These are phyloP conservation scores for Ulota crispa DNA, from an alignment of 225 moss, liverwort and hornwort genomes.

Conservation along the genomic window DNA sequence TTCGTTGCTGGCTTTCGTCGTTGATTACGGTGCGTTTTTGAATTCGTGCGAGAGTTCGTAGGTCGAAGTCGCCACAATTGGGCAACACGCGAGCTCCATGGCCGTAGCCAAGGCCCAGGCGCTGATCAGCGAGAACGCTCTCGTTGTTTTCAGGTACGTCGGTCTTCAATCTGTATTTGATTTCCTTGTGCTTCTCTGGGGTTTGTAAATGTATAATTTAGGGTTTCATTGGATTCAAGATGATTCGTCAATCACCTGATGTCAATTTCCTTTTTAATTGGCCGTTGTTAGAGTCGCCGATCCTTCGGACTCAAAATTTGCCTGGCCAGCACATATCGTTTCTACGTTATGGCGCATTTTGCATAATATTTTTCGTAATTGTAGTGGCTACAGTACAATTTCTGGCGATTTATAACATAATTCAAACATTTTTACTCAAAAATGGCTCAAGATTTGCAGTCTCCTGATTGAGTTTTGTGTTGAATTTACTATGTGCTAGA, in stretches of 20 bases:
- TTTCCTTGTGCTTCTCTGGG: background rate
- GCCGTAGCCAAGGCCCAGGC: conserved; percentile 42
- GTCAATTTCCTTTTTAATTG: background rate
- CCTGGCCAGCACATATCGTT: background rate
- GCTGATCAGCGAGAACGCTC: conserved; percentile 46
- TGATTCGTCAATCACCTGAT: background rate
- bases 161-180: background rate
- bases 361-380: background rate
- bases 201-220: background rate
- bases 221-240: background rate
- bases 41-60: background rate
- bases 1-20: background rate
- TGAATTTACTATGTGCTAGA: background rate
- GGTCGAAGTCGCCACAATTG: conserved; percentile 12
- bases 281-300: background rate
- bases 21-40: background rate
- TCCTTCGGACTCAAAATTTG: background rate
- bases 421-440: background rate
- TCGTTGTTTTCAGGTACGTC: conserved; percentile 52
- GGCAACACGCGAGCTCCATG: conserved; percentile 52
- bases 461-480: no score
- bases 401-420: background rate
- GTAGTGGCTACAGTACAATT: background rate
- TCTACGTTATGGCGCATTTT: background rate
- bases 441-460: background rate